Evolutionary conservation across 2,329 filamentous ascomycete species (phyloP).

Genomic region (Epichloe amarillans): DNA sequence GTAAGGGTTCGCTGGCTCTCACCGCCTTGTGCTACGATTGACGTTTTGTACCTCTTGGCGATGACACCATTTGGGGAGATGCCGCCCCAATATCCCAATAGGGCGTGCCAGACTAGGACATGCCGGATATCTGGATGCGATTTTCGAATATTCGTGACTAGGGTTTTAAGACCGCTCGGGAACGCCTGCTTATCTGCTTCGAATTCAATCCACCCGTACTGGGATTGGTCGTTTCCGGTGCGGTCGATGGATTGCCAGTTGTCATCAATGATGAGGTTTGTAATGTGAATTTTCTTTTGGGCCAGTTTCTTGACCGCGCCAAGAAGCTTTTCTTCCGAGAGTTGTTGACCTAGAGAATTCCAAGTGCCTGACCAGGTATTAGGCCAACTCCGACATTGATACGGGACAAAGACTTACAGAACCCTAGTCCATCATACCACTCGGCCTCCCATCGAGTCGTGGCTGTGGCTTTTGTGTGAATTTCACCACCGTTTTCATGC

Average conservation of each 20-base stretch:
- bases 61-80: slow-evolving; percentile 64
- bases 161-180: slow-evolving; percentile 62
- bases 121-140: slow-evolving; percentile 63
- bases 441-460: slow-evolving; percentile 60
- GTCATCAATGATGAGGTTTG: slow-evolving; percentile 88
- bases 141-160: slow-evolving; percentile 54
- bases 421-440: slow-evolving; percentile 88
- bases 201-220: slow-evolving; percentile 64
- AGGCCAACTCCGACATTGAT: slow-evolving; percentile 8
- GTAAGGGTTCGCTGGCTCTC: slow-evolving; percentile 38
- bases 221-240: slow-evolving; percentile 35
- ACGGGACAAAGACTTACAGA: slow-evolving; percentile 43
- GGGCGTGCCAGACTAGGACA: slow-evolving; percentile 87
- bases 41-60: slow-evolving; percentile 65
- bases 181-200: slow-evolving; percentile 74
- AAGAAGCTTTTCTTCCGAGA: slow-evolving; percentile 71
- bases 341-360: slow-evolving; percentile 76
- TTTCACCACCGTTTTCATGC: slow-evolving; percentile 30
- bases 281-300: slow-evolving; percentile 60
- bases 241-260: slow-evolving; percentile 76
- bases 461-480: slow-evolving; percentile 37
- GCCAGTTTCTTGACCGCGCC: slow-evolving; percentile 60
- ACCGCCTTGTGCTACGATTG: slow-evolving; percentile 42
- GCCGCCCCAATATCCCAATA: slow-evolving; percentile 84
- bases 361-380: slow-evolving; percentile 50